Conservation (phyloP, 2,329 filamentous ascomycete species). For the Beauveria asiatica region DNA sequence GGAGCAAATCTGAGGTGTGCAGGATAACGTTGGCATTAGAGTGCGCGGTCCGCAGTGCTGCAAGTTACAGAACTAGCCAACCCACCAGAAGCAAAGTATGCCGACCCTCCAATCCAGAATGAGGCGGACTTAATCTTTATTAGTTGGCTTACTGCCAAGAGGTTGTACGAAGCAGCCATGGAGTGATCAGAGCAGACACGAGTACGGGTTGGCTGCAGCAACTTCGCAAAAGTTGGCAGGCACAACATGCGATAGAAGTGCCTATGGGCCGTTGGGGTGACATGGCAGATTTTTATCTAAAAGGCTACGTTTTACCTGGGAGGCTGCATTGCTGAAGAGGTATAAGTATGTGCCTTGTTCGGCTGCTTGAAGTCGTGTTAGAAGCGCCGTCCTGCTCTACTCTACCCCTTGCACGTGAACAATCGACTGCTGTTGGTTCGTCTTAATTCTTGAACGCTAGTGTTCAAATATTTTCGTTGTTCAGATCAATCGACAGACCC, state of each 20-base stretch:
- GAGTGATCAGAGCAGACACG: neutral
- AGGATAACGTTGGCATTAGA: neutral
- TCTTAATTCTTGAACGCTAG: neutral
- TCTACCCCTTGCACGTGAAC: neutral
- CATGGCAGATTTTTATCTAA: neutral
- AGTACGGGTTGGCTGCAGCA: neutral
- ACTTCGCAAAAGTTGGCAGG: neutral
- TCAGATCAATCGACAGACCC: neutral
- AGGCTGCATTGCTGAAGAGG: neutral
- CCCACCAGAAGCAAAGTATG: neutral
- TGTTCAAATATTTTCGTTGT: too few relatives aligned
- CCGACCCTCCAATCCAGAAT: neutral
- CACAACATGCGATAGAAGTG: neutral
- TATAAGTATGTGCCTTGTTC: neutral
- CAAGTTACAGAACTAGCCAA: neutral
- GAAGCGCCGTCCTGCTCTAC: neutral
- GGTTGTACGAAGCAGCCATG: neutral
- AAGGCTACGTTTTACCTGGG: too few relatives aligned
- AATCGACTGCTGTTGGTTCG: neutral
- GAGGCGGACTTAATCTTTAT: neutral
- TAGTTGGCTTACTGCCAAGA: neutral
- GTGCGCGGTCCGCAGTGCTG: neutral
- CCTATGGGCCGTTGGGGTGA: neutral
- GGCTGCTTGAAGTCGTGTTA: neutral
- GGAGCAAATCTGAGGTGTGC: too few relatives aligned